A percentile compares a stretch with the other conserved stretches of the same genome.
Evolutionary conservation across 768 basidiomycete genomes (phyloP).

Genomic region (Suillus paluster): DNA sequence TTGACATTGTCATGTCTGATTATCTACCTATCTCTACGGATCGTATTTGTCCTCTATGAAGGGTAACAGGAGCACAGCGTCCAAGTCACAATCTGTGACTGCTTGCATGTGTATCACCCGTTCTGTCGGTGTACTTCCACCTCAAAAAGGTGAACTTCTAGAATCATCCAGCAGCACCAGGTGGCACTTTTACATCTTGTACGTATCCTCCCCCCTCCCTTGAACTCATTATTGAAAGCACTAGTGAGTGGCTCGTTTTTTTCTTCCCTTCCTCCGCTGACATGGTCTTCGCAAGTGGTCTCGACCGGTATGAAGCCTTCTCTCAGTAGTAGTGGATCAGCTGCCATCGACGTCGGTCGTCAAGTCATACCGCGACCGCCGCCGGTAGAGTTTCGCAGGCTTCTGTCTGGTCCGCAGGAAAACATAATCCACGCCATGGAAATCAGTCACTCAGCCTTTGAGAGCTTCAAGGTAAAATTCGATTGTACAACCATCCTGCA

Average conservation of each 20-base stretch:
- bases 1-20: not conserved
- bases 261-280: not conserved
- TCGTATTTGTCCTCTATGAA: not conserved
- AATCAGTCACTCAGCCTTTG: not conserved
- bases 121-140: not conserved
- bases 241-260: not conserved
- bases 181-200: not conserved
- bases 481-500: not conserved
- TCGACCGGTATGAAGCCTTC: conserved; percentile 4
- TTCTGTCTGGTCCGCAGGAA: not conserved
- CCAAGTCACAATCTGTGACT: conserved; percentile 10
- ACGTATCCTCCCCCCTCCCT: not conserved
- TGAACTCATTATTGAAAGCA: not conserved
- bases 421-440: conserved; percentile 1
- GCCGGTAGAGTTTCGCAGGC: not conserved
- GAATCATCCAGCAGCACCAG: not conserved
- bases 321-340: not conserved
- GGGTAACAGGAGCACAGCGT: not conserved
- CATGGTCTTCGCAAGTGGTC: conserved; percentile 1
- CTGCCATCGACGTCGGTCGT: not conserved
- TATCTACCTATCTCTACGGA: not conserved
- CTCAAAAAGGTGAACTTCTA: not conserved
- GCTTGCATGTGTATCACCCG: not conserved
- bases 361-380: not conserved
- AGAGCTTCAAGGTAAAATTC: not conserved